These are phyloP conservation scores for Prunus persica DNA, from an alignment of 306 rosid species.

Conservation along the genomic window Prunus_persica_NCBIv2 NC_034009.1:27492501-27493000, in stretches of 20 bases:
- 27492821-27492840: background rate
- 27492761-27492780: rapidly evolving
- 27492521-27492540: background rate
- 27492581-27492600: background rate
- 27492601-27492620: background rate
- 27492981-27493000: slow-evolving; percentile 32
- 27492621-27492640: background rate
- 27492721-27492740: too few relatives aligned
- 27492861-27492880: background rate
- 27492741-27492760: too few relatives aligned
- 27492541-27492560: background rate
- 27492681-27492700: background rate
- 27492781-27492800: too few relatives aligned
- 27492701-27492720: too few relatives aligned
- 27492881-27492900: background rate
- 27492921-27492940: slow-evolving; percentile 20
- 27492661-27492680: background rate
- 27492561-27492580: background rate
- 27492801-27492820: rapidly evolving
- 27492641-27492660: background rate
- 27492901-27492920: slow-evolving; percentile 18
- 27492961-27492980: slow-evolving; percentile 19
- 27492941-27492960: background rate
- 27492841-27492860: background rate
- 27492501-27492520: background rate